Conservation (phyloP, 164 flowering plant species). For the Kingdonia uniflora region DNA sequence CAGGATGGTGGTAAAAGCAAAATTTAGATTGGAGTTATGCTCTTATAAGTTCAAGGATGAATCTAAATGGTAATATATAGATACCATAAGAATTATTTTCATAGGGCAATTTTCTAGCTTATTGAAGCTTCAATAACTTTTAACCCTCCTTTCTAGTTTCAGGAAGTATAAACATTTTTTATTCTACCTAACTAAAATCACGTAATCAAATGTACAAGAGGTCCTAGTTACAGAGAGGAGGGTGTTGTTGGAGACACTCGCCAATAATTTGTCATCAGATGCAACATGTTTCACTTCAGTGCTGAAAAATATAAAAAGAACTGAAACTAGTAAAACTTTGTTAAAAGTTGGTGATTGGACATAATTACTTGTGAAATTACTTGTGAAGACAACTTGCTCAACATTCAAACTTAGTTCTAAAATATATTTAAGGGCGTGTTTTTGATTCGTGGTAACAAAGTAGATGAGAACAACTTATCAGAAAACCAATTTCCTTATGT, state of each 20-base stretch:
- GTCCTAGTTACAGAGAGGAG: constrained; percentile 91
- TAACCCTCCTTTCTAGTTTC: not conserved
- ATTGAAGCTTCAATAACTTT: not conserved
- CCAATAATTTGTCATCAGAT: constrained; percentile 50
- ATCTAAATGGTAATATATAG: constrained; percentile 42
- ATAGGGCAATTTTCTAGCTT: not conserved
- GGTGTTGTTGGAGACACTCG: constrained; percentile 66
- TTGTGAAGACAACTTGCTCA: constrained; percentile 43
- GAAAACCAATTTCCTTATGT: no score
- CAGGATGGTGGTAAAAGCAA: constrained; percentile 80
- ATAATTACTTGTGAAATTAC: constrained; percentile 38
- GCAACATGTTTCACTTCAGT: constrained; percentile 57
- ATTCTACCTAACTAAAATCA: no score
- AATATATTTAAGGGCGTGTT: no score
- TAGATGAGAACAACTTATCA: no score
- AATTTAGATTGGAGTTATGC: constrained; percentile 66
- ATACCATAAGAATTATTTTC: not conserved
- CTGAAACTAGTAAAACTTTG: constrained; percentile 31
- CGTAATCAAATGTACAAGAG: constrained; percentile 51
- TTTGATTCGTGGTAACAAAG: no score
- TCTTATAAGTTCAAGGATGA: constrained; percentile 82
- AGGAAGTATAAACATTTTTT: not conserved
- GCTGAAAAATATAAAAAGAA: constrained; percentile 37
- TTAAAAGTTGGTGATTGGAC: constrained; percentile 59
- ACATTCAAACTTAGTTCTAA: not conserved